Base-by-base conservation (phyloP, 371 early-diverging fungal species). In the Syncephalis plumigaleata region DNA sequence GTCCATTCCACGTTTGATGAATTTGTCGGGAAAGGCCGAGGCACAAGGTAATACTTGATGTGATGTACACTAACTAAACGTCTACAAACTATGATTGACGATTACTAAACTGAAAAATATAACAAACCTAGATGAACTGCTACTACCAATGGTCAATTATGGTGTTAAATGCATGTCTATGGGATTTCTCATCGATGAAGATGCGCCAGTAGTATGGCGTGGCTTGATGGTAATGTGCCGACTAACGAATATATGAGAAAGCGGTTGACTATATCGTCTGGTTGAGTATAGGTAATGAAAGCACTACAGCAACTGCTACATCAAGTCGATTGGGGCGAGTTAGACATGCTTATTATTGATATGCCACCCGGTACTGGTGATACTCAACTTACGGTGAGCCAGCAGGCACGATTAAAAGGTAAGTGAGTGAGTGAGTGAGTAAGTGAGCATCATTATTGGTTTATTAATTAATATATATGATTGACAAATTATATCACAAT, bases 281-380 rank as follows among this genome's bases (percentile, higher is more conserved):
- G 3, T n/a, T 15, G 25, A 11, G 9, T 15, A 15, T 36, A 66
- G 76, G 75, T 91, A 2, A 91, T 91, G 91, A 91, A 91, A 58
- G 88, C 85, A 1, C 61, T 91, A 16, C 84, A 91, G 49, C 89
- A 89, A 56, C 60, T 91, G 47, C 49, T 89, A 43, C 77, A 86
- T 53, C 77, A 86, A 55, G 86, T 86, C 18, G 77, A 82, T 5
- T 91, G 91, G 91, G 67, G 68, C 3, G 66, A 66, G 1, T 48
- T 83, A 21, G 91, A 91, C 58, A 54, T 83, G 8, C 55, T 91
- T 9, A 81, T 91, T 15, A 79, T 91, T 53, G 91, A 91, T 55
- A 80, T 87, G 82, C 91, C 91, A 21, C 91, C 91, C 17, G 91
- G 91, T 1, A 91, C 91, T 2, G 91, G 91, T 13, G 91, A 91